Percentiles rank a stretch among this genome's conserved stretches.
Conservation (phyloP, 2,329 filamentous ascomycete genomes). For the Penicillium verrucosum region DNA sequence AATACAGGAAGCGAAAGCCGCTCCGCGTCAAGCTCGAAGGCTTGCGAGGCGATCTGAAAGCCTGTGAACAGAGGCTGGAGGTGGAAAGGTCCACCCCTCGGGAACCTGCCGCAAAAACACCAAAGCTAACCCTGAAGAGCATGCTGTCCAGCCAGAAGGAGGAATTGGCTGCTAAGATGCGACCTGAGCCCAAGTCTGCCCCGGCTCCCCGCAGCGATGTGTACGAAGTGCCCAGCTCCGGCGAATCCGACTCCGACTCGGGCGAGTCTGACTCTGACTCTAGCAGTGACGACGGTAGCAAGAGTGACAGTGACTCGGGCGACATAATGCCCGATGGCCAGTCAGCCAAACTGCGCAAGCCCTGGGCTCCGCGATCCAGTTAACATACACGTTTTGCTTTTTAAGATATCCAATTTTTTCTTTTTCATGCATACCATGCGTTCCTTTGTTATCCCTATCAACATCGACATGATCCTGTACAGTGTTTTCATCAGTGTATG, state of each 20-base stretch:
- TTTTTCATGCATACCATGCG: not conserved
- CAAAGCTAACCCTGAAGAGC: not conserved
- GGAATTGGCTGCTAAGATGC: not conserved
- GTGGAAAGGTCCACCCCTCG: not conserved
- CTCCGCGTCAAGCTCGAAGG: not conserved
- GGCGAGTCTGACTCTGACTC: not conserved
- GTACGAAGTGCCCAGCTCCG: conserved; percentile 3
- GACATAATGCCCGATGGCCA: conserved; percentile 7
- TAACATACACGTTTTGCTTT: not conserved
- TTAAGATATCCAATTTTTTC: not conserved
- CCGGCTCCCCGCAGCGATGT: not conserved
- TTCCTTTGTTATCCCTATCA: not conserved
- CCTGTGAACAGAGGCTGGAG: not conserved
- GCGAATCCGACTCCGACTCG: not conserved
- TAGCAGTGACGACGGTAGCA: not conserved
- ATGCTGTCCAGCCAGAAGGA: not conserved
- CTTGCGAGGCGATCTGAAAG: not conserved
- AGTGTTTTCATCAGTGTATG: not conserved
- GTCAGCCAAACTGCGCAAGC: not conserved
- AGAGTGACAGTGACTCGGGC: not conserved
- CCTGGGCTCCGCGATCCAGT: not conserved
- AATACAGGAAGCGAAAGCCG: not conserved
- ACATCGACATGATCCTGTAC: not conserved
- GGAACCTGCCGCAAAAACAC: not conserved
- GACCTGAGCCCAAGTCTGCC: not conserved